phyloP scores from a whole-genome alignment of 2,329 filamentous ascomycete species.

The Hymenoscyphus albidus region DNA sequence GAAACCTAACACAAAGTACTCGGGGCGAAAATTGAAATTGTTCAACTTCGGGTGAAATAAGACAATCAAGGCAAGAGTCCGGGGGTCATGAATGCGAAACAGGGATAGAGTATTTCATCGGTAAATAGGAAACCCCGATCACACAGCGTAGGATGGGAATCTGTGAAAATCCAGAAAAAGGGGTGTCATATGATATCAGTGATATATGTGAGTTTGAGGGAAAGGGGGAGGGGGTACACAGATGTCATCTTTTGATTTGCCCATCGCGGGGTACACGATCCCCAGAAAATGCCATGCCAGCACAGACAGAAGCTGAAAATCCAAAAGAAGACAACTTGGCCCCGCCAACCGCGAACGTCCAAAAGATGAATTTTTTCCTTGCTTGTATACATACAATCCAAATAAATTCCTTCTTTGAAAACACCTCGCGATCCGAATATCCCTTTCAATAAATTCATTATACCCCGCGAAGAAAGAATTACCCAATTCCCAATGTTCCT shows the following conservation, averaged over 20 bases:
- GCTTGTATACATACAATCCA: not conserved
- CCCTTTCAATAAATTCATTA: not conserved
- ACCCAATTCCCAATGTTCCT: not conserved
- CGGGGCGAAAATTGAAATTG: not conserved
- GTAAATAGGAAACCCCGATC: not conserved
- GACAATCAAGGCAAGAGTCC: not conserved
- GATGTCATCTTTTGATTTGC: constrained; percentile 3
- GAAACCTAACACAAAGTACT: not conserved
- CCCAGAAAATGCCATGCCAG: not conserved
- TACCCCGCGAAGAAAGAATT: not conserved
- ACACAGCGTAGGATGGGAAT: not conserved
- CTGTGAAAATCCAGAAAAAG: not conserved
- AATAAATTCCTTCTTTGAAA: not conserved
- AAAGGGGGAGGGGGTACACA: not conserved
- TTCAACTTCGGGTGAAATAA: not conserved
- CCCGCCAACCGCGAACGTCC: not conserved
- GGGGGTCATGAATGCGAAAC: not conserved
- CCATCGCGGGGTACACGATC: not conserved
- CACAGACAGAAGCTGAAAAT: not conserved
- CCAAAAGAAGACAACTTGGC: not conserved
- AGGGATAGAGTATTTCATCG: not conserved
- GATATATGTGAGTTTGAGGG: not conserved
- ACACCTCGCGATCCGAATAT: not conserved
- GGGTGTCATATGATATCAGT: not conserved
- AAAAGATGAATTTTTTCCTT: not conserved